Conservation (phyloP, 2,329 filamentous ascomycete species). For the Cadophora sp. region DNA sequence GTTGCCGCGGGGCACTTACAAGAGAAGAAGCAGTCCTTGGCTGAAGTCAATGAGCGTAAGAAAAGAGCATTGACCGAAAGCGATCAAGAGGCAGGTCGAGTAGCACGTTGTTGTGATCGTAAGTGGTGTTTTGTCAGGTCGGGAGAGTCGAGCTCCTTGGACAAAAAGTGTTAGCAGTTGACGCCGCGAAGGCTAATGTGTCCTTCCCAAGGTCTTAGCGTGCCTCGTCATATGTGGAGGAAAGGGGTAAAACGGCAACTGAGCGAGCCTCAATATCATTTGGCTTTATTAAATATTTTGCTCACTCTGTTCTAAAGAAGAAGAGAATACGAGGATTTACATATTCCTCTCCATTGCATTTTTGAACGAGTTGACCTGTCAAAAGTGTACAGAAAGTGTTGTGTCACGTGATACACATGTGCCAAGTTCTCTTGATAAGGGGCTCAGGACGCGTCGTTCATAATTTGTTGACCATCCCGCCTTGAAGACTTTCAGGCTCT, state of each 20-base stretch:
- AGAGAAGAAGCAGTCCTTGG: slow-evolving; percentile 23
- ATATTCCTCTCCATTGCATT: background rate
- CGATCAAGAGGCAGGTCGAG: slow-evolving; percentile 38
- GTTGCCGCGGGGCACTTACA: slow-evolving; percentile 21
- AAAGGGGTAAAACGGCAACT: background rate
- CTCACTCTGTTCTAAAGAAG: background rate
- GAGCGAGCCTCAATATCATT: background rate
- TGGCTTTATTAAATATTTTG: background rate
- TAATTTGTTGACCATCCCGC: background rate
- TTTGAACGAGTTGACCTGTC: background rate
- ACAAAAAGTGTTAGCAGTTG: slow-evolving; percentile 22
- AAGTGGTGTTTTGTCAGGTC: background rate
- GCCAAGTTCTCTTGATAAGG: background rate
- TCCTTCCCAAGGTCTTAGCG: slow-evolving; percentile 21
- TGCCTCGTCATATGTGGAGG: slow-evolving; percentile 9
- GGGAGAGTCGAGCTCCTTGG: slow-evolving; percentile 18
- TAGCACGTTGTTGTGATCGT: slow-evolving; percentile 23
- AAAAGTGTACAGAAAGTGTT: background rate
- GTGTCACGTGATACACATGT: slow-evolving; percentile 5
- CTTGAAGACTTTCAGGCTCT: background rate
- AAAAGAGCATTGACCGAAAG: slow-evolving; percentile 40
- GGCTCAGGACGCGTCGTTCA: background rate
- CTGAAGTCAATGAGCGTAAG: slow-evolving; percentile 35
- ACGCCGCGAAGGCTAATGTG: slow-evolving; percentile 27
- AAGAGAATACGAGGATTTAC: background rate